These are phyloP conservation scores for Psilocybe subaeruginosa DNA, from an alignment of 768 basidiomycete genomes.

Conservation along the genomic window DNA sequence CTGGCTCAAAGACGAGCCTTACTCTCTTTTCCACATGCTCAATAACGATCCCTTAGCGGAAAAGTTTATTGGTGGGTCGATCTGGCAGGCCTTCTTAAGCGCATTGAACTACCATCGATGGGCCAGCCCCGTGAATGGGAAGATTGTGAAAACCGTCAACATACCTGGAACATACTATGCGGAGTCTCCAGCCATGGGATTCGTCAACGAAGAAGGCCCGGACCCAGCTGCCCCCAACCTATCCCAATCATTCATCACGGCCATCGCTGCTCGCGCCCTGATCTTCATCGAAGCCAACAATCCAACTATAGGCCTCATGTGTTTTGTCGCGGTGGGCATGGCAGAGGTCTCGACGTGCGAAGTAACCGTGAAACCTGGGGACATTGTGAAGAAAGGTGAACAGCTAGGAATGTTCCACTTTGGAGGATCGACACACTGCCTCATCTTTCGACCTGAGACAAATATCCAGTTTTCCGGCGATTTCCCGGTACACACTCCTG, in stretches of 20 bases:
- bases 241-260: not conserved
- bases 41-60: not conserved
- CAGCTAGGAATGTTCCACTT: conserved; percentile 7
- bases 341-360: conserved; percentile 1
- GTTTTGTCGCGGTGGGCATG: conserved; percentile 1
- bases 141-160: not conserved
- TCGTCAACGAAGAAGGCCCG: not conserved
- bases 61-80: conserved; percentile 1
- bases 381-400: not conserved
- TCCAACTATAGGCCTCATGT: not conserved
- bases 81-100: conserved; percentile 4
- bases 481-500: not conserved
- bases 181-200: not conserved
- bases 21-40: conserved; percentile 1
- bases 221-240: not conserved
- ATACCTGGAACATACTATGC: conserved; percentile 5
- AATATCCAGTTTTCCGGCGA: not conserved
- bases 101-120: conserved; percentile 3
- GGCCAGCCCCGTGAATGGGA: conserved; percentile 1
- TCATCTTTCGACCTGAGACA: conserved; percentile 5
- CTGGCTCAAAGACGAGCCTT: conserved; percentile 4
- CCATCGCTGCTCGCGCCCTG: not conserved
- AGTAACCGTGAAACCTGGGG: not conserved
- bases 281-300: not conserved
- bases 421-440: not conserved